Conservation (phyloP, 805 yeast species). For the Pichia insulana region DNA sequence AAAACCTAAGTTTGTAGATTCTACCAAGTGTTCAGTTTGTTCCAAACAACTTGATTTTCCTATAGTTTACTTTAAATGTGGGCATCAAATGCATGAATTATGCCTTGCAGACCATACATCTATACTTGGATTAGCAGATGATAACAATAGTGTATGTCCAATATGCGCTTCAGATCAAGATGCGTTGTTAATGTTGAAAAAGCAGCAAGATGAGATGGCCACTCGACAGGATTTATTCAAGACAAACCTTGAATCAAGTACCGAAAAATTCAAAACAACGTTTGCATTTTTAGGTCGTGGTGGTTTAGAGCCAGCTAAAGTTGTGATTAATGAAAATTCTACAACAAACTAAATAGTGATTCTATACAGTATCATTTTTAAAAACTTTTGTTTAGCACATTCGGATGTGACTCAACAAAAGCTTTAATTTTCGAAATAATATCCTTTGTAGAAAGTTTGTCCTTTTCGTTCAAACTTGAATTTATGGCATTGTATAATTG, state of each 20-base stretch:
- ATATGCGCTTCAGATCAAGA: constrained; percentile 66
- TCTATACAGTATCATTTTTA: neutral
- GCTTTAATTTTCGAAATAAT: constrained; percentile 28
- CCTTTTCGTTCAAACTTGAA: constrained; percentile 29
- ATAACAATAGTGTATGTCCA: constrained; percentile 50
- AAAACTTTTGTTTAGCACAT: constrained; percentile 10
- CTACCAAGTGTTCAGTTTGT: constrained; percentile 52
- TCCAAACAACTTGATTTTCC: constrained; percentile 63
- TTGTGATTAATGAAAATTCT: constrained; percentile 3
- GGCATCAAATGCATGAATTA: constrained; percentile 76
- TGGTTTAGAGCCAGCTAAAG: constrained; percentile 46
- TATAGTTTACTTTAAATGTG: constrained; percentile 73
- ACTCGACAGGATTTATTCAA: constrained; percentile 58
- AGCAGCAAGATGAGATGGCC: constrained; percentile 52
- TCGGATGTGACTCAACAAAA: constrained; percentile 23
- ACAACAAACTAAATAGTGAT: neutral
- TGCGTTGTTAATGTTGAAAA: constrained; percentile 48
- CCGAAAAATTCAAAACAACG: constrained; percentile 64
- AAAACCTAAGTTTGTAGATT: constrained; percentile 45
- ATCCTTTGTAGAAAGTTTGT: constrained; percentile 30
- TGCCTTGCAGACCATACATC: constrained; percentile 33
- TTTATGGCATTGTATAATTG: constrained; percentile 35
- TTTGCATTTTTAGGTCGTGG: constrained; percentile 85
- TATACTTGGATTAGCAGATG: constrained; percentile 13
- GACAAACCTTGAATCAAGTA: constrained; percentile 42